phyloP scores from a whole-genome alignment of 2,329 filamentous ascomycete species.

The Paracamarosporium sp. region DNA sequence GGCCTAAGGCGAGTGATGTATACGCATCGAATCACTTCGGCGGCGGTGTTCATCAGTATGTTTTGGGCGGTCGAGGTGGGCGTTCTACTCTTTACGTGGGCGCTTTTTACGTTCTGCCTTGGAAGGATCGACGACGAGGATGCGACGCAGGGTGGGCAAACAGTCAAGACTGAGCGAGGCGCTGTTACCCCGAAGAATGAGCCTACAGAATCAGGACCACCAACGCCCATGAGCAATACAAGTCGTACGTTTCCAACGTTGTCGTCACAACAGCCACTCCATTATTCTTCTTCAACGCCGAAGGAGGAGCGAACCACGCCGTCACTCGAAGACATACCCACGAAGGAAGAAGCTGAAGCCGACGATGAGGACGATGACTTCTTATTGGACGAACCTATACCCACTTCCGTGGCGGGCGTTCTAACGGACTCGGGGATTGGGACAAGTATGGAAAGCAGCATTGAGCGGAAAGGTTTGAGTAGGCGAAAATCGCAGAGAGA shows the following conservation, averaged over 20 bases:
- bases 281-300: constrained; percentile 32
- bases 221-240: constrained; percentile 52
- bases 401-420: constrained; percentile 14
- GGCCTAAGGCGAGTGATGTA: constrained; percentile 83
- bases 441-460: constrained; percentile 54
- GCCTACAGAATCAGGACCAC: constrained; percentile 19
- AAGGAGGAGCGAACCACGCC: constrained; percentile 28
- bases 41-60: constrained; percentile 68
- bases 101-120: constrained; percentile 56
- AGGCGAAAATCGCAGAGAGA: constrained; percentile 16
- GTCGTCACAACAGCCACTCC: constrained; percentile 51
- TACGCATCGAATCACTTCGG: constrained; percentile 74
- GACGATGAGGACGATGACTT: constrained; percentile 56
- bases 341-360: constrained; percentile 29
- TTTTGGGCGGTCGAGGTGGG: constrained; percentile 82
- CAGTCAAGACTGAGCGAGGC: constrained; percentile 19
- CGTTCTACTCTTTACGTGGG: constrained; percentile 71
- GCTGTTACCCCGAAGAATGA: constrained; percentile 24
- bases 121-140: constrained; percentile 14
- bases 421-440: constrained; percentile 55
- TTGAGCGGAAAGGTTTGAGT: constrained; percentile 22
- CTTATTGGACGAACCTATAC: constrained; percentile 42
- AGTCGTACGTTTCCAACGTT: constrained; percentile 57
- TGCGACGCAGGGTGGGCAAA: constrained; percentile 16
- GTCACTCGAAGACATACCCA: constrained; percentile 28